phyloP scores from a whole-genome alignment of 257 asterid species.

The Catharanthus roseus region DNA sequence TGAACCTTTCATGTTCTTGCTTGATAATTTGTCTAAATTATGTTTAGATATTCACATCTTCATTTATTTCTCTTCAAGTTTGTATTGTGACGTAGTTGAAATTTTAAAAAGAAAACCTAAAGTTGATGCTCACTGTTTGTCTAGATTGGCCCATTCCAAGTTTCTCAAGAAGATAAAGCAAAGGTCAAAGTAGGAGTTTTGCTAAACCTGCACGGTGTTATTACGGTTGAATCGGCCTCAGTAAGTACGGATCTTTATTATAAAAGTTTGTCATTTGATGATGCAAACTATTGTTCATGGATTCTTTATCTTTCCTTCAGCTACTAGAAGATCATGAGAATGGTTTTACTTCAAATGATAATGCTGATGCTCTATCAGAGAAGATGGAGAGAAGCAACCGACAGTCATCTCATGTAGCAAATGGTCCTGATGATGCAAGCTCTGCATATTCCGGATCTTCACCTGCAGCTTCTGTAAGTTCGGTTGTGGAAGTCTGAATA shows the following conservation, averaged over 20 bases:
- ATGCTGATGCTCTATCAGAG: slow-evolving; percentile 37
- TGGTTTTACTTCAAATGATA: slow-evolving; percentile 34
- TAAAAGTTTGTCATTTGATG: slow-evolving; percentile 11
- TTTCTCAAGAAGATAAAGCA: slow-evolving; percentile 41
- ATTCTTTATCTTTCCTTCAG: slow-evolving; percentile 38
- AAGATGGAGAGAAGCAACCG: slow-evolving; percentile 38
- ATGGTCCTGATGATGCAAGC: slow-evolving; percentile 32
- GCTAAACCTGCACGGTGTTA: slow-evolving; percentile 77
- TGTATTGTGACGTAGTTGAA: not conserved
- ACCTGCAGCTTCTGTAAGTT: slow-evolving; percentile 20
- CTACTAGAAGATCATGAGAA: slow-evolving; percentile 48
- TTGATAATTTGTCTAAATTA: not conserved
- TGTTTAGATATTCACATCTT: not conserved
- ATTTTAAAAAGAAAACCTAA: not conserved
- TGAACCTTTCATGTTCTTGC: not conserved
- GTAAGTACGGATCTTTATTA: slow-evolving; percentile 42
- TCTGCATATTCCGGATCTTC: slow-evolving; percentile 12
- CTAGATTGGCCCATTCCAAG: slow-evolving; percentile 82
- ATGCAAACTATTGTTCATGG: slow-evolving; percentile 17
- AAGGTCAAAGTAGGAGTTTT: slow-evolving; percentile 68
- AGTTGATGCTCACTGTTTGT: slow-evolving; percentile 11
- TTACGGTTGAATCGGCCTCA: slow-evolving; percentile 62
- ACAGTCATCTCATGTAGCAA: slow-evolving; percentile 33
- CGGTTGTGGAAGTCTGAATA: not conserved
- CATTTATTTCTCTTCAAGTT: not conserved